Conservation (phyloP, 495 filamentous ascomycete genomes). For the Neurospora intermedia region DNA sequence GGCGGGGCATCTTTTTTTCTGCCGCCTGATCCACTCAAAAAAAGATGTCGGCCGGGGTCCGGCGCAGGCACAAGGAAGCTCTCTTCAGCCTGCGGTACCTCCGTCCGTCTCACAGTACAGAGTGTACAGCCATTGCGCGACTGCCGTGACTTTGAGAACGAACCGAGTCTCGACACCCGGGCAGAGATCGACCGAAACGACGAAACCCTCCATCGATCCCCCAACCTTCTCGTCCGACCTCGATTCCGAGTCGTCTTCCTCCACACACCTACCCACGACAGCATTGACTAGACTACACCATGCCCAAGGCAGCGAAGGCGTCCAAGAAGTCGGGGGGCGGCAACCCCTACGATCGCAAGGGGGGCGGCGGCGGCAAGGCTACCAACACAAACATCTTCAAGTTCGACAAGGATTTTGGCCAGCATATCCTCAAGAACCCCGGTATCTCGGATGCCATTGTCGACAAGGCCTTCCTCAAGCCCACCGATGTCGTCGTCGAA, state of each 20-base stretch:
- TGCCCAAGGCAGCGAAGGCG: slow-evolving; percentile 49
- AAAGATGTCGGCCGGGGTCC: slow-evolving; percentile 7
- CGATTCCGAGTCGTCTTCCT: background rate
- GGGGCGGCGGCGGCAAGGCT: slow-evolving; percentile 25
- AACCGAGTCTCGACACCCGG: background rate
- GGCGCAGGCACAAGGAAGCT: background rate
- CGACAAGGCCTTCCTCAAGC: slow-evolving; percentile 80
- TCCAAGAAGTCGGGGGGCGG: slow-evolving; percentile 48
- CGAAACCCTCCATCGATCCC: background rate
- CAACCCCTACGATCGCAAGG: slow-evolving; percentile 46
- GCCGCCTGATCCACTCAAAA: slow-evolving; percentile 9
- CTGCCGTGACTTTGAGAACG: background rate
- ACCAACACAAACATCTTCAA: slow-evolving; percentile 74
- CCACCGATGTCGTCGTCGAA: slow-evolving; percentile 58
- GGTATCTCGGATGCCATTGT: slow-evolving; percentile 79
- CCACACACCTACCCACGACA: background rate
- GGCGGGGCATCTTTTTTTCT: slow-evolving; percentile 24
- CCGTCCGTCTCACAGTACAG: background rate
- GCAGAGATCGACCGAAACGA: background rate
- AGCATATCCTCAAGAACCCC: slow-evolving; percentile 94
- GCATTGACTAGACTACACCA: slow-evolving; percentile 11
- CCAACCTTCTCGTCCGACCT: background rate
- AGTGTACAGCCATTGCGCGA: background rate
- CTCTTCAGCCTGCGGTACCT: background rate
- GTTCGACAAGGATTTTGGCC: slow-evolving; percentile 48